Evolutionary conservation across 225 moss, liverwort and hornwort genomes (phyloP).

Genomic region (Lunularia cruciata): DNA sequence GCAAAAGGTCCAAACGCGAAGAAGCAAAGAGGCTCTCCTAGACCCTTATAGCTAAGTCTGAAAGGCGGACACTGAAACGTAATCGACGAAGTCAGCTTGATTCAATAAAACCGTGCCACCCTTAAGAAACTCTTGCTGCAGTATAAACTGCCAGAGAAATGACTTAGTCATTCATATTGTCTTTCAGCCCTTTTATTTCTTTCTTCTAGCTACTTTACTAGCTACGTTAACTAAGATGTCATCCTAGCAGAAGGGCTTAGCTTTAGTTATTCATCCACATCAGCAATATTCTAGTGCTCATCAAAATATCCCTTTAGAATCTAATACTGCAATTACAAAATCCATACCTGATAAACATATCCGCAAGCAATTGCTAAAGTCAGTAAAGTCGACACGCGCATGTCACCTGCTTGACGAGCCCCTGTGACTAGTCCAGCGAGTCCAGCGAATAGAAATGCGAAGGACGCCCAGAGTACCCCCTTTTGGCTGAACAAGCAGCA

Average conservation of each 20-base stretch:
- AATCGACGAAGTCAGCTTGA: neutral
- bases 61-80: constrained; percentile 85
- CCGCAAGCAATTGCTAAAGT: constrained; percentile 72
- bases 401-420: constrained; percentile 69
- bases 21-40: constrained; percentile 93
- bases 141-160: too few species aligned
- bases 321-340: too few species aligned
- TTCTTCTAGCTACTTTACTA: too few species aligned
- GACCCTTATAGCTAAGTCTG: constrained; percentile 84
- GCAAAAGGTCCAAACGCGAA: constrained; percentile 90
- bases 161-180: too few species aligned
- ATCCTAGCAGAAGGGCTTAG: too few species aligned
- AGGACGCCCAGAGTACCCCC: constrained; percentile 63
- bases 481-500: constrained; percentile 57
- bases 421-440: constrained; percentile 54
- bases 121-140: too few species aligned
- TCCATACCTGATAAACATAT: constrained; percentile 79
- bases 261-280: too few species aligned
- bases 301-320: too few species aligned
- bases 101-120: too few species aligned
- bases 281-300: too few species aligned
- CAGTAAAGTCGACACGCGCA: constrained; percentile 65
- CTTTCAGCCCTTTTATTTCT: too few species aligned
- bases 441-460: constrained; percentile 61
- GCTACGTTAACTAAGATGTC: too few species aligned